phyloP scores from a whole-genome alignment of 2,329 filamentous ascomycete species.

The Verticillium tricorpus region DNA sequence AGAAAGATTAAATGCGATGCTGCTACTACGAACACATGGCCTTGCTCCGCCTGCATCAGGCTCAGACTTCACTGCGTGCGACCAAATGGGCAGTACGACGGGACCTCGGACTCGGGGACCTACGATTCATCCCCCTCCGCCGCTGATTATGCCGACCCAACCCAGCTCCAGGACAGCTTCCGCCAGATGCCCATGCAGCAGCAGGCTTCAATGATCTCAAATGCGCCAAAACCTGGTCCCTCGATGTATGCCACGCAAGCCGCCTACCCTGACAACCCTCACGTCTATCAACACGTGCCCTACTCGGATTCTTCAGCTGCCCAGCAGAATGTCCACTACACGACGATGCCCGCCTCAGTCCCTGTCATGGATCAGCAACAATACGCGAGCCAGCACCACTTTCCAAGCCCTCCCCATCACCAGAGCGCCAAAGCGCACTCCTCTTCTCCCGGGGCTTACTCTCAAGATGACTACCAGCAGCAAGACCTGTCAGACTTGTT shows the following conservation, averaged over 20 bases:
- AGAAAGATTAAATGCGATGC: slow-evolving; percentile 98
- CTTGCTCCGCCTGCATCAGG: slow-evolving; percentile 87
- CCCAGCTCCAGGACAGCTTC: slow-evolving; percentile 39
- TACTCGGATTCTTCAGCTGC: slow-evolving; percentile 41
- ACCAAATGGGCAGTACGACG: slow-evolving; percentile 75
- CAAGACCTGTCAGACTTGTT: slow-evolving; percentile 75
- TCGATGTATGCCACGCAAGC: slow-evolving; percentile 45
- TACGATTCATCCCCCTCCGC: slow-evolving; percentile 47
- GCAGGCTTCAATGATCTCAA: slow-evolving; percentile 36
- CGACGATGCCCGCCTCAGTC: slow-evolving; percentile 43
- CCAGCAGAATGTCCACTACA: slow-evolving; percentile 49
- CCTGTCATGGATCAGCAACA: slow-evolving; percentile 43
- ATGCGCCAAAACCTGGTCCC: slow-evolving; percentile 32
- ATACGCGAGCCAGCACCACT: slow-evolving; percentile 45
- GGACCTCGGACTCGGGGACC: slow-evolving; percentile 36
- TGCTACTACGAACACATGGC: slow-evolving; percentile 95
- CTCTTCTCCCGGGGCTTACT: slow-evolving; percentile 46
- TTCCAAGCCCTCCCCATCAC: slow-evolving; percentile 49
- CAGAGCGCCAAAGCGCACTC: slow-evolving; percentile 31
- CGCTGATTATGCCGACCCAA: slow-evolving; percentile 28
- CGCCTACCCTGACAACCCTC: slow-evolving; percentile 40
- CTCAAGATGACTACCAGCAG: slow-evolving; percentile 58
- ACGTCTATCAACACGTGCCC: slow-evolving; percentile 41
- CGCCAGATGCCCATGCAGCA: slow-evolving; percentile 49
- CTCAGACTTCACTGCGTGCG: slow-evolving; percentile 91